phyloP scores from a whole-genome alignment of 2,329 filamentous ascomycete species.

The Ceratocystis ficicola region DNA sequence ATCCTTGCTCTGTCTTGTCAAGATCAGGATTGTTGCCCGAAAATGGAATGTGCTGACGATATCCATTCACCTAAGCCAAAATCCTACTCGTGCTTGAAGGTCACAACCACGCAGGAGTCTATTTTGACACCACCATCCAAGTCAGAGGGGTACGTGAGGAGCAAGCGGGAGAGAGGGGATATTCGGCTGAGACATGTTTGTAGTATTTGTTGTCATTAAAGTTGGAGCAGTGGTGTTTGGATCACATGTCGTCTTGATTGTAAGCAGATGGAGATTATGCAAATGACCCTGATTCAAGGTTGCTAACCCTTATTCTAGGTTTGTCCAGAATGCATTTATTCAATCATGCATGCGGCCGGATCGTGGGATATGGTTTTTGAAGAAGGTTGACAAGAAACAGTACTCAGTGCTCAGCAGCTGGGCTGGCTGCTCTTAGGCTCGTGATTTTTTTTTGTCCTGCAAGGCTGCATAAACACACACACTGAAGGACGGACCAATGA shows the following conservation, averaged over 20 bases:
- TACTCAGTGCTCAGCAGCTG: no score
- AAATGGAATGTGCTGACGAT: slow-evolving; percentile 16
- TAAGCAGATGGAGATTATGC: background rate
- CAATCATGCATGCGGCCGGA: no score
- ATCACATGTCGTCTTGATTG: background rate
- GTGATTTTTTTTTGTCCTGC: no score
- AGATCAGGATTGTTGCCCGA: slow-evolving; percentile 19
- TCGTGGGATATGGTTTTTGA: no score
- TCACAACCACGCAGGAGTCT: background rate
- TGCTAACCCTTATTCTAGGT: background rate
- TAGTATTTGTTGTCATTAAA: no score
- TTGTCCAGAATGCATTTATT: background rate
- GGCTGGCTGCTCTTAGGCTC: no score
- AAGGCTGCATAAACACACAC: no score
- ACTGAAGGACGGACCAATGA: slow-evolving; percentile 12
- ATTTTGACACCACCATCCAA: background rate
- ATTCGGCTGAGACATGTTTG: background rate
- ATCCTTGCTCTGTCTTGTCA: background rate
- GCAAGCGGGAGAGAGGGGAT: background rate
- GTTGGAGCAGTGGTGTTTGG: no score
- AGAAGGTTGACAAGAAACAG: no score
- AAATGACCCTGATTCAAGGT: background rate
- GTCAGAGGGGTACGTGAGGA: background rate
- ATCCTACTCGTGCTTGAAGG: background rate
- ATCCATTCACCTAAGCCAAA: background rate